Conservation (phyloP, 768 basidiomycete genomes). For the Tulasnella sp. region DNA sequence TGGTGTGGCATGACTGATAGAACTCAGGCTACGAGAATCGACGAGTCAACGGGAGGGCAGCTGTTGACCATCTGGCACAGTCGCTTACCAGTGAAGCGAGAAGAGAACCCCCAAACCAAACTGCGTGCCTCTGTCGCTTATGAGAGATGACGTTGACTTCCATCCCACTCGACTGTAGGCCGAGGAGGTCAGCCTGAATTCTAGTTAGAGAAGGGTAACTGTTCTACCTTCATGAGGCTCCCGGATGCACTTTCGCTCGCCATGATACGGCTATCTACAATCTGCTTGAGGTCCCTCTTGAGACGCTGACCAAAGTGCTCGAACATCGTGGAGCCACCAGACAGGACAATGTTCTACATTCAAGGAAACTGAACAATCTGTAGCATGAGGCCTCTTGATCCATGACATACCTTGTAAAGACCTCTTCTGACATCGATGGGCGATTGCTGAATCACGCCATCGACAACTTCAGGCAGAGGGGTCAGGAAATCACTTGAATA, state of each 20-base stretch:
- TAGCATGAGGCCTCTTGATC: neutral
- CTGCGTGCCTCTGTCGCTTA: slow-evolving; percentile 96
- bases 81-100: slow-evolving; percentile 75
- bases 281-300: slow-evolving; percentile 89
- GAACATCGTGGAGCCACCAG: slow-evolving; percentile 99
- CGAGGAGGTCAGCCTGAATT: neutral
- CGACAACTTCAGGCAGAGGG: slow-evolving; percentile 92
- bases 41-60: slow-evolving; percentile 23
- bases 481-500: slow-evolving; percentile 96
- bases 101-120: slow-evolving; percentile 97
- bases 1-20: slow-evolving; percentile 89
- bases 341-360: slow-evolving; percentile 87
- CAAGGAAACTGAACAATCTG: neutral
- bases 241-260: slow-evolving; percentile 71
- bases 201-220: neutral
- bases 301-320: slow-evolving; percentile 96
- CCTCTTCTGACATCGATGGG: slow-evolving; percentile 97
- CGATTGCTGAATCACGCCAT: slow-evolving; percentile 89
- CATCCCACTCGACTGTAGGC: slow-evolving; percentile 79
- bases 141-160: slow-evolving; percentile 98
- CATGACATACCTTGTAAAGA: slow-evolving; percentile 72
- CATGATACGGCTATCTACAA: slow-evolving; percentile 88
- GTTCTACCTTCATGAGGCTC: slow-evolving; percentile 63
- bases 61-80: neutral
- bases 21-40: slow-evolving; percentile 71